Evolutionary conservation across 306 rosid genomes (phyloP), one percentile per base, ranked within the genome.

Genomic region (Cucumis cinereus): DNA sequence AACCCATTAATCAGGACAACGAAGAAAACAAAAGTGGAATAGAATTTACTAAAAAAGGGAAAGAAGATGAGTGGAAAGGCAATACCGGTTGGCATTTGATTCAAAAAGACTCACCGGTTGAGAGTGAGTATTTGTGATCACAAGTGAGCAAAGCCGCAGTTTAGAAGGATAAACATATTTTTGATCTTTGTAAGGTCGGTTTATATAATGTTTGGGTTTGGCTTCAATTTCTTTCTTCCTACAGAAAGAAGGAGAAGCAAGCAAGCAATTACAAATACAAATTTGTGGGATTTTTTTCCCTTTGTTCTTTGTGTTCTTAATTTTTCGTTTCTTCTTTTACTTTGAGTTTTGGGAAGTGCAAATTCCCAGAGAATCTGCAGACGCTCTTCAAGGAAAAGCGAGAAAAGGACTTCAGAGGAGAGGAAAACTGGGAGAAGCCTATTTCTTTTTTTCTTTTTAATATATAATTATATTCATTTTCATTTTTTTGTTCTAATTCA

Each of bases 301-400:
- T 30, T 30, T 30, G 35, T 30, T 30, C 35, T 30, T 30, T 3
- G 0, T 2, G 35, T 59, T 28, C 3, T 52, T 52, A 13, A 47
- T 52, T 6, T 19, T 8, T 20, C 35, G 47, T 75, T 83, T 79
- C 41, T 71, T 45, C 19, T 7, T 22, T 22, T 60, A 77, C 67
- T 75, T 75, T 64, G 50, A 75, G 17, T 41, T 88, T 70, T 35
- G 82, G 83, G 88, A 83, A 60, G 72, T 64, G 86, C 78, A 82
- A 83, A 81, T 87, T 86, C 87, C 87, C 75, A 71, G 84, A 87
- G 87, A 88, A 84, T 82, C 87, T 77, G 83, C 77, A 43, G n/a
- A 81, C 64, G 60, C 74, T 68, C 81, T 63, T 50, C 59, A 60
- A 69, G 72, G 58, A 36, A 74, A 47, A 79, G 79, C 61, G 57